These are phyloP conservation scores for Cylindrodendrum hubeiense DNA, from an alignment of 2,329 filamentous ascomycete species.

Conservation along the genomic window DNA sequence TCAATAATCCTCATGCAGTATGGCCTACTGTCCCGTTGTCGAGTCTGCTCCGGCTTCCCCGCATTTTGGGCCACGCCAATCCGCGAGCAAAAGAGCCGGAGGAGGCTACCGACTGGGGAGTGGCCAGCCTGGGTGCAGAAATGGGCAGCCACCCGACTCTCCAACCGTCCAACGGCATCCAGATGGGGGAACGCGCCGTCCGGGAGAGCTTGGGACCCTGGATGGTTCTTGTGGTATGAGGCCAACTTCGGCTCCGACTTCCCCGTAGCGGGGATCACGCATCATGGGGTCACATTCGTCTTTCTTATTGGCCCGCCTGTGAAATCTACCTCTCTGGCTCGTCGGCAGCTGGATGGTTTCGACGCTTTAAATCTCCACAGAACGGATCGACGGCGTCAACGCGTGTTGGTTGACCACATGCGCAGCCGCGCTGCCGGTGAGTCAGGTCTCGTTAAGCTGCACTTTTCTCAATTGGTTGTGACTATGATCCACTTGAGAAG, in stretches of 20 bases:
- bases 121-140: neutral
- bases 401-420: too few species aligned
- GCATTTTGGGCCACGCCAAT: slow-evolving; percentile 2
- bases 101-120: neutral
- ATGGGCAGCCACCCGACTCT: neutral
- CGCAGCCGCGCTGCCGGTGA: too few species aligned
- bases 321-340: neutral
- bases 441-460: too few species aligned
- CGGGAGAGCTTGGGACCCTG: neutral
- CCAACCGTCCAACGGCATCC: neutral
- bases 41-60: slow-evolving; percentile 20
- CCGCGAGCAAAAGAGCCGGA: slow-evolving; percentile 5
- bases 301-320: neutral
- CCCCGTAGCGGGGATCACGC: slow-evolving; percentile 24
- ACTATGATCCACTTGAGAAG: too few species aligned
- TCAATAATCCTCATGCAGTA: neutral
- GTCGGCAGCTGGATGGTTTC: too few species aligned
- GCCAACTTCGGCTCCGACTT: slow-evolving; percentile 35
- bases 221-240: neutral
- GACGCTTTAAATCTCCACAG: too few species aligned
- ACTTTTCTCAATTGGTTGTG: too few species aligned
- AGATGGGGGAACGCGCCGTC: neutral
- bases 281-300: slow-evolving; percentile 25
- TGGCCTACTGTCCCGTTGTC: neutral
- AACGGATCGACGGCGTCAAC: too few species aligned